phyloP scores from a whole-genome alignment of 129 eudicot genomes.

The Kitagawia praeruptora region DNA sequence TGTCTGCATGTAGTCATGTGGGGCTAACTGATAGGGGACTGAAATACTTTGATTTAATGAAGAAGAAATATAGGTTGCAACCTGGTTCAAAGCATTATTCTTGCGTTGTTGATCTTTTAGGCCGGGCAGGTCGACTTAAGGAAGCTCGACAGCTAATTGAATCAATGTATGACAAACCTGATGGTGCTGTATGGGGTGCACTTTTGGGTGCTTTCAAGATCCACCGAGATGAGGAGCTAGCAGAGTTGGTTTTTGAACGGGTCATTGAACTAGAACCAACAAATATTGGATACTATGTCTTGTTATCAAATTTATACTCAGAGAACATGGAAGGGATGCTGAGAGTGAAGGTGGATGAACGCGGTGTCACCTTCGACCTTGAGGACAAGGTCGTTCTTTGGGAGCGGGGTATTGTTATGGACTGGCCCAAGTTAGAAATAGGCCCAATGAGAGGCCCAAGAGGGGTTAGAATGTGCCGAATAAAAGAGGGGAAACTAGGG shows the following conservation, averaged over 20 bases:
- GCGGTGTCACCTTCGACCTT: no score
- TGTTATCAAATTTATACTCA: conserved; percentile 61
- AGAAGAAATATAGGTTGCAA: conserved; percentile 32
- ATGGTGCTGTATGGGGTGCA: conserved; percentile 95
- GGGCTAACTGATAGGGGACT: conserved; percentile 69
- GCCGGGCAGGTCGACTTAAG: conserved; percentile 67
- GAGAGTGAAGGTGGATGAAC: conserved; percentile 27
- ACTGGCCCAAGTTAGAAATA: no score
- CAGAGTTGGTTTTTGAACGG: conserved; percentile 59
- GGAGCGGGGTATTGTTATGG: no score
- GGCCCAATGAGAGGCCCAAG: no score
- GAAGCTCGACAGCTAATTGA: conserved; percentile 57
- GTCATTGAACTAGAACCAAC: conserved; percentile 60
- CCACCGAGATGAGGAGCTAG: conserved; percentile 60
- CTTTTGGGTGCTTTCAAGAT: conserved; percentile 96
- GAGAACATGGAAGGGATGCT: conserved; percentile 50
- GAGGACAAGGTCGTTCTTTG: no score
- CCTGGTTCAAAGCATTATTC: conserved; percentile 76
- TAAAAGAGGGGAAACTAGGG: no score
- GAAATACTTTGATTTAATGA: conserved; percentile 47
- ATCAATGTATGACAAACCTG: conserved; percentile 61
- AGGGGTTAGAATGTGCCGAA: no score
- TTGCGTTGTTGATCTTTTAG: conserved; percentile 85
- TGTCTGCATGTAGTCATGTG: conserved; percentile 87
- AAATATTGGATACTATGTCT: conserved; percentile 70